Evolutionary conservation across 805 yeast species (phyloP).

Genomic region (Cyberlindnera americana): DNA sequence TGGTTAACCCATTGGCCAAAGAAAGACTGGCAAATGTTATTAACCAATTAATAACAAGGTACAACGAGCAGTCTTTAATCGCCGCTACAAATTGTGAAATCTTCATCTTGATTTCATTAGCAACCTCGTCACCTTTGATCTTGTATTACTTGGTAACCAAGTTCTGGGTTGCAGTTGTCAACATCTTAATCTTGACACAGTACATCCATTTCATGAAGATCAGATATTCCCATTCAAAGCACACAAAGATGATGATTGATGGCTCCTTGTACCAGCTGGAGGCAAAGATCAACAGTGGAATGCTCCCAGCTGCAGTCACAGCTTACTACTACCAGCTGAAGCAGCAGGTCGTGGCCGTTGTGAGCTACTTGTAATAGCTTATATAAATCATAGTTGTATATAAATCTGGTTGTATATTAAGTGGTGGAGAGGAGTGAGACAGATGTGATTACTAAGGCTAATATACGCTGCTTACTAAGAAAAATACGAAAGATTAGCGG

Average conservation of each 20-base stretch:
- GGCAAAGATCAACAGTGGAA: constrained; percentile 32
- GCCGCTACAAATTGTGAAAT: constrained; percentile 47
- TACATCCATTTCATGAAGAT: constrained; percentile 56
- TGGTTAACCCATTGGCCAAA: constrained; percentile 21
- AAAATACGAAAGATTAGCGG: too few relatives aligned
- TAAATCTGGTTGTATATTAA: too few relatives aligned
- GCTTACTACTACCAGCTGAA: constrained; percentile 18
- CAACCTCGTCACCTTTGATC: constrained; percentile 42
- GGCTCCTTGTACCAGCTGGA: constrained; percentile 43
- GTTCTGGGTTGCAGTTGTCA: constrained; percentile 29
- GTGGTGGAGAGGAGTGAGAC: too few relatives aligned
- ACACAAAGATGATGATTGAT: constrained; percentile 47
- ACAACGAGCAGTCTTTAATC: constrained; percentile 40
- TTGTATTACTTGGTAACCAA: constrained; percentile 32
- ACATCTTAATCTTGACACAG: constrained; percentile 37
- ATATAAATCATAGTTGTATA: too few relatives aligned
- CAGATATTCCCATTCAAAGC: constrained; percentile 54
- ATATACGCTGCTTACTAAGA: too few relatives aligned
- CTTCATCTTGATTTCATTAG: constrained; percentile 36
- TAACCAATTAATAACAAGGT: constrained; percentile 32
- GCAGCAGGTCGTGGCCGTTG: constrained; percentile 9
- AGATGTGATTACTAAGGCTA: too few relatives aligned
- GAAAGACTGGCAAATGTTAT: constrained; percentile 30
- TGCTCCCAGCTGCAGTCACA: constrained; percentile 32
- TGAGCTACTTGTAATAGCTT: constrained; percentile 3